These are phyloP conservation scores for Tolypocladium sp. DNA, from an alignment of 2,329 filamentous ascomycete genomes.

Conservation along the genomic window DNA sequence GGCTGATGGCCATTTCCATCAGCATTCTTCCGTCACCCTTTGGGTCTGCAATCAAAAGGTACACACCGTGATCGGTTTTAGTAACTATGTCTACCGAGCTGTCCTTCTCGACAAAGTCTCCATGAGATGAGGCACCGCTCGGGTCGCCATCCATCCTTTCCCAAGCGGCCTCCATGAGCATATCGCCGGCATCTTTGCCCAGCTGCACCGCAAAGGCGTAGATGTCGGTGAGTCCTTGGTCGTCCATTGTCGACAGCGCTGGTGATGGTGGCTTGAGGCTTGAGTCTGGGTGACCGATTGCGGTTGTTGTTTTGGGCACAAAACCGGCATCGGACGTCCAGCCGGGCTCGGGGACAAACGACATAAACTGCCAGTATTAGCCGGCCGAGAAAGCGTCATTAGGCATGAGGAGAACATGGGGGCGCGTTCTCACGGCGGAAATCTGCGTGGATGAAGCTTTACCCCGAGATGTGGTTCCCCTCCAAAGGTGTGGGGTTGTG, in stretches of 20 bases:
- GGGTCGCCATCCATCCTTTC: constrained; percentile 14
- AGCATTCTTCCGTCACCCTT: background rate
- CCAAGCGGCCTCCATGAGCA: constrained; percentile 53
- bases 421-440: background rate
- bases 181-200: constrained; percentile 58
- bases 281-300: too few relatives aligned
- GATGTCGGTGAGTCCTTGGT: constrained; percentile 50
- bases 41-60: too few relatives aligned
- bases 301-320: too few relatives aligned
- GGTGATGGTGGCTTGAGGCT: background rate
- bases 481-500: background rate
- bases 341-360: background rate
- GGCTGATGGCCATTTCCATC: constrained; percentile 32
- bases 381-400: too few relatives aligned
- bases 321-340: too few relatives aligned
- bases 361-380: background rate
- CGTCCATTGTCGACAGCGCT: constrained; percentile 14
- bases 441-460: constrained; percentile 13
- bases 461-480: constrained; percentile 6
- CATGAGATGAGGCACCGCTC: constrained; percentile 5
- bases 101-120: constrained; percentile 50
- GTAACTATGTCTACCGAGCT: constrained; percentile 72
- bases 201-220: constrained; percentile 64
- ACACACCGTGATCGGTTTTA: constrained; percentile 60
- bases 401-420: background rate